These are phyloP conservation scores for Schizothecium vesticola DNA, from an alignment of 495 filamentous ascomycete species.

Conservation along the genomic window DNA sequence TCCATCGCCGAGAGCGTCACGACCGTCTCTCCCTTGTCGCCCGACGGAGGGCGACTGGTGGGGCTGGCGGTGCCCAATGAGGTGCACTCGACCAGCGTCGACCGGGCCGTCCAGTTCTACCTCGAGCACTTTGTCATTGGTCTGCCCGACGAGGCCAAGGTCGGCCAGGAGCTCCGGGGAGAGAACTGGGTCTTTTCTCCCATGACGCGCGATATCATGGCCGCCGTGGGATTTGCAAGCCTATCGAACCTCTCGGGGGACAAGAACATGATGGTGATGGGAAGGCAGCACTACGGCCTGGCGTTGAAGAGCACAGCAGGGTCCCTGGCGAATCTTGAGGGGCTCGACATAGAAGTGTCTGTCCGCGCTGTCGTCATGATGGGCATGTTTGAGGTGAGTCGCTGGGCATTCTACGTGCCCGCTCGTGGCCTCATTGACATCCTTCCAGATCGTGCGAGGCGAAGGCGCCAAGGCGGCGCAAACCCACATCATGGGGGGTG, in stretches of 20 bases:
- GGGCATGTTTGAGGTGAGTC: constrained; percentile 43
- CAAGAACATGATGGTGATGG: constrained; percentile 32
- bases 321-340: constrained; percentile 24
- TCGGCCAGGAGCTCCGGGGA: constrained; percentile 24
- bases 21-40: constrained; percentile 10
- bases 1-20: constrained; percentile 1
- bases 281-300: constrained; percentile 39
- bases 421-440: background rate
- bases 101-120: constrained; percentile 44
- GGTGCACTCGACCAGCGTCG: constrained; percentile 27
- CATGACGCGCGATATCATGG: constrained; percentile 36
- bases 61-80: constrained; percentile 12
- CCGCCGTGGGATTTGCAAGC: constrained; percentile 42
- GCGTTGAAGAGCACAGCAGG: constrained; percentile 35
- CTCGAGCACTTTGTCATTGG: constrained; percentile 43
- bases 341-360: constrained; percentile 24
- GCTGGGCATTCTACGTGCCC: background rate
- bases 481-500: constrained; percentile 42
- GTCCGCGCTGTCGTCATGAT: constrained; percentile 39
- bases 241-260: constrained; percentile 41
- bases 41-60: background rate
- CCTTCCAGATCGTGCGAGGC: constrained; percentile 17
- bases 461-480: constrained; percentile 27
- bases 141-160: constrained; percentile 42
- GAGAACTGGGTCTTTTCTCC: constrained; percentile 24